A percentile compares a stretch with the other conserved stretches of the same genome.
These are phyloP conservation scores for Sclerotinia sclerotiorum DNA, from an alignment of 2,329 filamentous ascomycete species.

Conservation along the genomic window DNA sequence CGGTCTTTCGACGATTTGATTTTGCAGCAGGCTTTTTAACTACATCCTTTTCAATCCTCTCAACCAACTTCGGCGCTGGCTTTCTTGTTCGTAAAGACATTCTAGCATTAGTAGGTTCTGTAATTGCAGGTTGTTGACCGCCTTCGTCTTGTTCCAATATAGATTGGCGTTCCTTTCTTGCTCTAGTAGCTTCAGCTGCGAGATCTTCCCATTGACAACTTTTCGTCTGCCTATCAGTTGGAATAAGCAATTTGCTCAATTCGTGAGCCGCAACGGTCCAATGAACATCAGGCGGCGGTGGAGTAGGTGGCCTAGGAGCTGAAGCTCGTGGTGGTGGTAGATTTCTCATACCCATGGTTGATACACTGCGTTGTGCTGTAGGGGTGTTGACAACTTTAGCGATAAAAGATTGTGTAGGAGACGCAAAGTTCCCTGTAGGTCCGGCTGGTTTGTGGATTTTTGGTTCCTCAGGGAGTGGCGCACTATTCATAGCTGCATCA, in stretches of 20 bases:
- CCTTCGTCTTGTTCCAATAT: constrained; percentile 43
- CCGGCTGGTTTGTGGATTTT: constrained; percentile 52
- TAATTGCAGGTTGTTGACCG: constrained; percentile 38
- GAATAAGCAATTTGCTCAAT: constrained; percentile 78
- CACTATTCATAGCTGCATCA: constrained; percentile 57
- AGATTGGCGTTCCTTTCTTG: constrained; percentile 64
- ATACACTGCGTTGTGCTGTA: constrained; percentile 63
- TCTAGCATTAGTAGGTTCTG: constrained; percentile 49
- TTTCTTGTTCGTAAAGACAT: constrained; percentile 76
- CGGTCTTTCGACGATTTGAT: constrained; percentile 59
- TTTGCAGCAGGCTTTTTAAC: constrained; percentile 42
- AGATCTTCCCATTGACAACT: constrained; percentile 80
- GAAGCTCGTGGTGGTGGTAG: constrained; percentile 42
- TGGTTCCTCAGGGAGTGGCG: constrained; percentile 50
- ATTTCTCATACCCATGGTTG: constrained; percentile 48
- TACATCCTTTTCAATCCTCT: constrained; percentile 54
- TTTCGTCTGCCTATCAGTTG: constrained; percentile 67
- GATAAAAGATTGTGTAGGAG: constrained; percentile 83
- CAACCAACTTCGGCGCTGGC: constrained; percentile 50
- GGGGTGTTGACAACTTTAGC: constrained; percentile 69
- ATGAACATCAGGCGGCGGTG: constrained; percentile 76
- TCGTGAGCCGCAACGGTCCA: constrained; percentile 86
- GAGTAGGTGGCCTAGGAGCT: constrained; percentile 53
- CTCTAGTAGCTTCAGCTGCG: constrained; percentile 63
- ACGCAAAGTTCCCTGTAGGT: constrained; percentile 71